Evolutionary conservation across 768 basidiomycete genomes (phyloP).

Genomic region (Boletus tylopilopsis): DNA sequence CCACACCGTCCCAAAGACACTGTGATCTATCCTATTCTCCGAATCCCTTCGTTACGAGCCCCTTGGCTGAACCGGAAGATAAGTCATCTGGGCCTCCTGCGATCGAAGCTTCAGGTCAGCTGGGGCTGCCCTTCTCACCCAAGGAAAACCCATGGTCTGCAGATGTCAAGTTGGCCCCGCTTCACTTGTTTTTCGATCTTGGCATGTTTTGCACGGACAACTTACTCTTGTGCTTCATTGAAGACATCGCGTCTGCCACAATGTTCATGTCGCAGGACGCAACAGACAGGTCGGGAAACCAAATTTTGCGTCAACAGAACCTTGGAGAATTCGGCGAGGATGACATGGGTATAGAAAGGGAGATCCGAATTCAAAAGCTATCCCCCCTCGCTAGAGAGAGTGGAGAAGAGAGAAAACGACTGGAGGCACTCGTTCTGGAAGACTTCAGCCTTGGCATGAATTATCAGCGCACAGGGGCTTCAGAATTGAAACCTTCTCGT

Average conservation of each 20-base stretch:
- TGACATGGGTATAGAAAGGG: conserved; percentile 11
- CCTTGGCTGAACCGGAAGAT: conserved; percentile 16
- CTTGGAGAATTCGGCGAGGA: conserved; percentile 9
- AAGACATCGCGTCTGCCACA: conserved; percentile 34
- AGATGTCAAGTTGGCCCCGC: conserved; percentile 46
- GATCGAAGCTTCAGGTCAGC: conserved; percentile 15
- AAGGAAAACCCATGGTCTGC: conserved; percentile 8
- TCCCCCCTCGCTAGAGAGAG: conserved; percentile 17
- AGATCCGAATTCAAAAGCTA: conserved; percentile 24
- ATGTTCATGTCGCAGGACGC: conserved; percentile 11
- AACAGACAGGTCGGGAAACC: neutral
- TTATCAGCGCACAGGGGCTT: conserved; percentile 30
- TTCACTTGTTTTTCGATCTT: conserved; percentile 79
- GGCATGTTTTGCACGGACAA: conserved; percentile 37
- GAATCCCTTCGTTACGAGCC: conserved; percentile 17
- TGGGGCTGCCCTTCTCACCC: neutral
- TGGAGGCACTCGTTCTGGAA: conserved; percentile 53
- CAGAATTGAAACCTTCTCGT: conserved; percentile 4
- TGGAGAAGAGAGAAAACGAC: conserved; percentile 38
- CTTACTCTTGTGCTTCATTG: conserved; percentile 46
- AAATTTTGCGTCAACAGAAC: neutral
- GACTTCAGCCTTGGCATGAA: conserved; percentile 56
- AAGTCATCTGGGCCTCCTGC: conserved; percentile 11
- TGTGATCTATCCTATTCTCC: conserved; percentile 15
- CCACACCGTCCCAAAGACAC: conserved; percentile 17